Evolutionary conservation across 1,284 basidiomycete species (phyloP).

Genomic region (Cryptococcus sp.): DNA sequence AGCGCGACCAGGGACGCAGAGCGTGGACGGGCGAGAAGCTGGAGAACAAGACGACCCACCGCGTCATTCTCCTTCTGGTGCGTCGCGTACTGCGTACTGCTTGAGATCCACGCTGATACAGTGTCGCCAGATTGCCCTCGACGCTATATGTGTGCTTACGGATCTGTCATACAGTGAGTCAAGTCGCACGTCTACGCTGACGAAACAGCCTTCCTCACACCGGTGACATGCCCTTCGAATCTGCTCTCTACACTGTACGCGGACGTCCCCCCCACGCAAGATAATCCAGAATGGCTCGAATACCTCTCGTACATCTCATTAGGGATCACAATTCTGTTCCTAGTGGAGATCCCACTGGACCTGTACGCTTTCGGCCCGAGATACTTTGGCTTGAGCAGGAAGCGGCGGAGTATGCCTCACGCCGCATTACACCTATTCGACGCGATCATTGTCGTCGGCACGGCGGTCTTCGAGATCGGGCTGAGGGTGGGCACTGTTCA

Average conservation of each 20-base stretch:
- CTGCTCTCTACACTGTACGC: no score
- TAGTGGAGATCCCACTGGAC: constrained; percentile 70
- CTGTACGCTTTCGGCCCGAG: constrained; percentile 63
- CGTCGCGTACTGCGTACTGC: neutral
- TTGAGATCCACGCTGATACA: neutral
- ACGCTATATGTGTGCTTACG: constrained; percentile 2
- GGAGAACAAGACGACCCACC: constrained; percentile 9
- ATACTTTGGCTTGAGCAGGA: constrained; percentile 14
- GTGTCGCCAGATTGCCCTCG: constrained; percentile 2
- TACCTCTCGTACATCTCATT: constrained; percentile 65
- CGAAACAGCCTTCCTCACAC: neutral
- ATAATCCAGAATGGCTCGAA: constrained; percentile 64
- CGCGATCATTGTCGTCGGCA: constrained; percentile 66
- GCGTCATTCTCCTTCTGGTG: neutral
- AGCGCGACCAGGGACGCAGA: neutral
- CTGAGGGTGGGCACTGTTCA: constrained; percentile 55
- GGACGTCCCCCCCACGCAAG: constrained; percentile 36
- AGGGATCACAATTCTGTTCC: constrained; percentile 67
- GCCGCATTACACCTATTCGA: constrained; percentile 68
- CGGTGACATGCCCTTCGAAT: neutral
- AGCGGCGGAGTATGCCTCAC: constrained; percentile 8
- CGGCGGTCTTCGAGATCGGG: constrained; percentile 69
- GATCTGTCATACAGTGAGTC: constrained; percentile 7
- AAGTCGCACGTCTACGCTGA: neutral
- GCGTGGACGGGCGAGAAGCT: constrained; percentile 4